Percentiles rank a stretch among this genome's conserved stretches.
Evolutionary conservation across 1,284 basidiomycete genomes (phyloP).

Genomic region (Polyporus tsugae): DNA sequence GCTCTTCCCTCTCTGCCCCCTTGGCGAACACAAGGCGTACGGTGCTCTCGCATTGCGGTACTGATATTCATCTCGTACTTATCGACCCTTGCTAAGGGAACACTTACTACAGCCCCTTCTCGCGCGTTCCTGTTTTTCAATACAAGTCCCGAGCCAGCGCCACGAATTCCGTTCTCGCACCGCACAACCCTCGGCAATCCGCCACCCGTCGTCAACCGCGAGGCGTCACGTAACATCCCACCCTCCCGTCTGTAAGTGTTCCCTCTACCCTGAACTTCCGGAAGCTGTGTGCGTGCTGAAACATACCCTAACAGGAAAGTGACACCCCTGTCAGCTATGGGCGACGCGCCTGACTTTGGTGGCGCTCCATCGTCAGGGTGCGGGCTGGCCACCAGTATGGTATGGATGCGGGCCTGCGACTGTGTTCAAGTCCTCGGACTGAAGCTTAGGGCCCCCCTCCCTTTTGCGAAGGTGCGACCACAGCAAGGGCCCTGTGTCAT

Average conservation of each 20-base stretch:
- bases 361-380: conserved; percentile 8
- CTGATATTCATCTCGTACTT: neutral
- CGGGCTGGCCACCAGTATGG: neutral
- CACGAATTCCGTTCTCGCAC: conserved; percentile 6
- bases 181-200: conserved; percentile 16
- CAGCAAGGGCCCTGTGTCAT: neutral
- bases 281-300: conserved; percentile 15
- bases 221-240: conserved; percentile 9
- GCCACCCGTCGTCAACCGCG: neutral
- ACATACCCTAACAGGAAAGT: conserved; percentile 12
- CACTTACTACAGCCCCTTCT: neutral
- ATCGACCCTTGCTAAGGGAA: neutral
- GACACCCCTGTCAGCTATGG: conserved; percentile 13
- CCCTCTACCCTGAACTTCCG: conserved; percentile 12
- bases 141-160: neutral
- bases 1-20: neutral
- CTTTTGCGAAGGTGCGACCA: neutral
- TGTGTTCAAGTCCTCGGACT: neutral
- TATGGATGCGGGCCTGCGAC: neutral
- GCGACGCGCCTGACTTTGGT: conserved; percentile 13
- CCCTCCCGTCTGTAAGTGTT: neutral
- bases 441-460: neutral
- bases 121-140: neutral
- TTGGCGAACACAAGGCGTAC: neutral
- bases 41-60: conserved; percentile 1